Evolutionary conservation across 495 filamentous ascomycete genomes (phyloP).

Genomic region (Penicillium silybi): DNA sequence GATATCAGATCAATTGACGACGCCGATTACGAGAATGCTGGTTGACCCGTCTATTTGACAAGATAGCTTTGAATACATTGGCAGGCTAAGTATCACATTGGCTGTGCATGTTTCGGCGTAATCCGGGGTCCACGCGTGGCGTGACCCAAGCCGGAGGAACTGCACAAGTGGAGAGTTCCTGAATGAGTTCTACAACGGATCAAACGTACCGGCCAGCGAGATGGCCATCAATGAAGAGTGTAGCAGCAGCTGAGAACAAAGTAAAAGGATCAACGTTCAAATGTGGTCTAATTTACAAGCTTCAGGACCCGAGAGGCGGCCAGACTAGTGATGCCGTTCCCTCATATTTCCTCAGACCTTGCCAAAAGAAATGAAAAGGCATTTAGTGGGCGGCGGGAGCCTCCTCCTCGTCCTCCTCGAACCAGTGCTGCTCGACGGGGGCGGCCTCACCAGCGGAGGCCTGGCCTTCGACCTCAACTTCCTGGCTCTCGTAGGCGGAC

Average conservation of each 20-base stretch:
- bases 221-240: neutral
- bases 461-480: slow-evolving; percentile 93
- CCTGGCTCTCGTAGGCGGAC: slow-evolving; percentile 86
- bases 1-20: too few relatives aligned
- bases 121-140: neutral
- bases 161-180: neutral
- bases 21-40: too few relatives aligned
- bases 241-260: slow-evolving; percentile 10
- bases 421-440: slow-evolving; percentile 65
- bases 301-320: slow-evolving; percentile 35
- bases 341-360: slow-evolving; percentile 33
- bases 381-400: slow-evolving; percentile 47
- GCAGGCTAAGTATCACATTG: neutral
- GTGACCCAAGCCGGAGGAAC: neutral
- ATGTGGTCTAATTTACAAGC: slow-evolving; percentile 48
- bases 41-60: too few relatives aligned
- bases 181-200: neutral
- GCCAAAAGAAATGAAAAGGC: slow-evolving; percentile 24
- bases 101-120: neutral
- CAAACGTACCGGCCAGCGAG: neutral
- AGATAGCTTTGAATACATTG: too few relatives aligned
- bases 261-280: slow-evolving; percentile 33
- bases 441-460: slow-evolving; percentile 50
- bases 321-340: slow-evolving; percentile 19
- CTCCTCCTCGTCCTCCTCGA: slow-evolving; percentile 61